Base-by-base conservation (phyloP, 148 eudicot genomes). In the Nyssa sinensis region DNA sequence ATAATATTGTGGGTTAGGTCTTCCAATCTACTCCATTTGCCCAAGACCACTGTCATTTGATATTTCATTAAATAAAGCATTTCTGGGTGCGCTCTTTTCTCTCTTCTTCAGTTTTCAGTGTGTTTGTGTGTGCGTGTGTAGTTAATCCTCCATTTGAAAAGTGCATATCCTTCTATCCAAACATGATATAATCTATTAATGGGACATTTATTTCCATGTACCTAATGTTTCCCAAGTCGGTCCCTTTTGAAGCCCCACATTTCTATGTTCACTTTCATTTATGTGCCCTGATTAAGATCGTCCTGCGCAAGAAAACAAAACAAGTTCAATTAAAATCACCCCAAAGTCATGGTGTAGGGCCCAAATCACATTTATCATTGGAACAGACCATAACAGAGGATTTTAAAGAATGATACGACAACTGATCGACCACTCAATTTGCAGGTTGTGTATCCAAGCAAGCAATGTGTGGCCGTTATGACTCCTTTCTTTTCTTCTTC, bases 251-350 rank as follows among this genome's bases (percentile, higher is more conserved):
- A 49, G 32, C 74, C 64, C 57, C 64, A 33, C 21, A 33, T 57
- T 70, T 58, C 10, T 27, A n/a, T 16, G 4, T 55, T 55, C 51
- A 55, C 59, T 19, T 55, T 19, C 59, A 55, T 55, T 55, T 55
- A 55, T 1, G 16, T 41, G 62, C 47, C 62, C 41, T 19, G 31
- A 70, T 57, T 57, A 62, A 34, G 49, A 58, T 58, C 11, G 32
- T 70, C 74, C 64, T 57, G n/a, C 64, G 16, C 63, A 57, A 70
- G 49, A 70, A 55, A 58, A 70, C 74, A 70, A 70, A 70, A 70
- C 14, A 70, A 31, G 47, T 70, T 27, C 64, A 32, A 55, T 55
- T 23, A 55, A 30, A 57, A 57, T 23, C 44, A 34, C 37, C 64
- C 28, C 41, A 51, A 49, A 69, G 35, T 62, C 62, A 70, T 29